Conservation (phyloP, 257 asterid genomes). For the Solanum gracilifrons region DNA sequence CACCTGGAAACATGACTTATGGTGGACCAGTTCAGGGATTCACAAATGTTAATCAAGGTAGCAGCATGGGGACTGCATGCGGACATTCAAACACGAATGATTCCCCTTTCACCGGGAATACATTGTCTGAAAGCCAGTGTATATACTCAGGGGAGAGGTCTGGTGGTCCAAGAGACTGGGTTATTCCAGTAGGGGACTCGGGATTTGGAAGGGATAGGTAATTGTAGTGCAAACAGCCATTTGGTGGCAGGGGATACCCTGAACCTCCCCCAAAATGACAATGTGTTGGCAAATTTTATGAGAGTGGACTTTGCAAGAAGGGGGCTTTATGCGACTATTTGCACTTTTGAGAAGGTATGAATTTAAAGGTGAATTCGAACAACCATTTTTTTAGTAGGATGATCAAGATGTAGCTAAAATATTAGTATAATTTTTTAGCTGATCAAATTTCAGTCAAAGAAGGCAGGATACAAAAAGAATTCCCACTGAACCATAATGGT, state of each 20-base stretch:
- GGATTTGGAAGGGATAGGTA: slow-evolving; percentile 60
- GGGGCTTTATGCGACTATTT: slow-evolving; percentile 77
- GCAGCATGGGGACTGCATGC: slow-evolving; percentile 33
- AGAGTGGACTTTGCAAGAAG: slow-evolving; percentile 74
- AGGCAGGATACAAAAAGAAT: background rate
- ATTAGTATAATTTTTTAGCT: background rate
- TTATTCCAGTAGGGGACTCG: slow-evolving; percentile 36
- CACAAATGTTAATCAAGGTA: slow-evolving; percentile 37
- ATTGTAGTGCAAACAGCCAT: slow-evolving; percentile 34
- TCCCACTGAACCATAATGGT: background rate
- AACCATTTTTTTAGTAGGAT: slow-evolving; percentile 5
- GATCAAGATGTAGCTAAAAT: background rate
- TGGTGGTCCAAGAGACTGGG: slow-evolving; percentile 56
- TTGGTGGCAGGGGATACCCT: slow-evolving; percentile 41
- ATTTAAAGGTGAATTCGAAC: background rate
- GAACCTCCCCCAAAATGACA: slow-evolving; percentile 59
- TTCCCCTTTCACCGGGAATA: slow-evolving; percentile 28
- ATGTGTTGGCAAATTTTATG: slow-evolving; percentile 71
- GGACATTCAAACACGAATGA: slow-evolving; percentile 32
- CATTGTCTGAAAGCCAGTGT: slow-evolving; percentile 58
- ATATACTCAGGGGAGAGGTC: slow-evolving; percentile 53
- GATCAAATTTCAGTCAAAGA: background rate
- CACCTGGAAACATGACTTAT: slow-evolving; percentile 54
- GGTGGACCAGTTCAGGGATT: slow-evolving; percentile 54
- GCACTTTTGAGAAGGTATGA: slow-evolving; percentile 43